These are phyloP conservation scores for Fusarium nelsonii DNA, from an alignment of 2,329 filamentous ascomycete species.

Conservation along the genomic window DNA sequence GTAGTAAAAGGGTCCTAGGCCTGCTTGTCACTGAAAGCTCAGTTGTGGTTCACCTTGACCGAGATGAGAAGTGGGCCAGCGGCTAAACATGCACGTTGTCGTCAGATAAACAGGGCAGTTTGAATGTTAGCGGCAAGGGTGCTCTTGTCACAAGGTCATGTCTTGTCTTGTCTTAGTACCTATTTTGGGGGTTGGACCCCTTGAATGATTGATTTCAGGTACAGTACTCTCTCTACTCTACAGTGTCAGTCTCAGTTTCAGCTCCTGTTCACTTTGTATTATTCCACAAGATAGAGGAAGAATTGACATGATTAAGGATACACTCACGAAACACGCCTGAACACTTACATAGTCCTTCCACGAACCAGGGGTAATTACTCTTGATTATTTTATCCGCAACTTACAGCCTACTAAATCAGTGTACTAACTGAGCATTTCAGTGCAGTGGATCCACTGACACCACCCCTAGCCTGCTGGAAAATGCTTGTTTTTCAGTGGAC, in stretches of 20 bases:
- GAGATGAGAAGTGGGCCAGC: constrained; percentile 29
- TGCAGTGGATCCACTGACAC: constrained; percentile 20
- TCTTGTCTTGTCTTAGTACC: background rate
- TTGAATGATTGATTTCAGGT: constrained; percentile 1
- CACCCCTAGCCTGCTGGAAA: constrained; percentile 29
- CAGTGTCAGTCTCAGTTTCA: constrained; percentile 22
- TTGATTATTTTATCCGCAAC: constrained; percentile 3
- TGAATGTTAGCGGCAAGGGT: constrained; percentile 29
- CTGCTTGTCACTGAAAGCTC: constrained; percentile 10
- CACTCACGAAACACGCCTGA: background rate
- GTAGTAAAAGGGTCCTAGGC: background rate
- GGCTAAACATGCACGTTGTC: constrained; percentile 35
- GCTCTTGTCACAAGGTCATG: constrained; percentile 28
- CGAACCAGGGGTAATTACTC: constrained; percentile 2
- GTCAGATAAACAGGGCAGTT: constrained; percentile 24
- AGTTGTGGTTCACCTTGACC: constrained; percentile 17
- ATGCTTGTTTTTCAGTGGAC: constrained; percentile 42
- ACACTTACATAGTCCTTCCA: background rate
- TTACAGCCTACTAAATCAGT: background rate
- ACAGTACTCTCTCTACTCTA: background rate
- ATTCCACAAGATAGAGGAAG: background rate
- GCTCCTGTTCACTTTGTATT: background rate
- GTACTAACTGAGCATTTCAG: too few relatives aligned
- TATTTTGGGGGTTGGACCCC: background rate
- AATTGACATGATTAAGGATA: background rate